A percentile compares a stretch with the other conserved stretches of the same genome.
Evolutionary conservation across 2,329 filamentous ascomycete genomes (phyloP).

Genomic region (Nemania serpens): DNA sequence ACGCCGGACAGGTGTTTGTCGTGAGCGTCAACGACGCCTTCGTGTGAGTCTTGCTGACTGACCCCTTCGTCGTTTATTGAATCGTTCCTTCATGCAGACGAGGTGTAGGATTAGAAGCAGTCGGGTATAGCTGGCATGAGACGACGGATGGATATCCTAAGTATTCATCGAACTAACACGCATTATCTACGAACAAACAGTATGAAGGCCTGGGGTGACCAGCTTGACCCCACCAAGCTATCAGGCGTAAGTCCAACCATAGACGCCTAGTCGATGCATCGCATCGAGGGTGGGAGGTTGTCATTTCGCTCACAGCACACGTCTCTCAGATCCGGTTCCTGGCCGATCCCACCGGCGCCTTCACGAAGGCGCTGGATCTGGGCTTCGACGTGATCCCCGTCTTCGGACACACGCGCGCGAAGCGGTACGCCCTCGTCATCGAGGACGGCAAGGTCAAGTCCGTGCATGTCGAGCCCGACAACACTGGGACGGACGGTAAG

Average conservation of each 20-base stretch:
- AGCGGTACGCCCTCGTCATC: slow-evolving; percentile 84
- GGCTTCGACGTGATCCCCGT: slow-evolving; percentile 78
- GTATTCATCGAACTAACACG: neutral
- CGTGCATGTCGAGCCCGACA: slow-evolving; percentile 84
- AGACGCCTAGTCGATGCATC: neutral
- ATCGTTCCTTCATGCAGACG: no score
- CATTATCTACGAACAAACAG: slow-evolving; percentile 48
- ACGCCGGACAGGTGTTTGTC: slow-evolving; percentile 84
- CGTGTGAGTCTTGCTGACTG: slow-evolving; percentile 66
- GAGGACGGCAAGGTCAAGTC: slow-evolving; percentile 85
- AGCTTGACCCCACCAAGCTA: slow-evolving; percentile 73
- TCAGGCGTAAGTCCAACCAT: slow-evolving; percentile 69
- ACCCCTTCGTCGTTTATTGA: neutral
- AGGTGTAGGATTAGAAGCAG: no score
- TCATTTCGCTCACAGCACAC: neutral
- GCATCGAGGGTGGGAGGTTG: neutral
- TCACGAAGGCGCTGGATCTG: slow-evolving; percentile 83
- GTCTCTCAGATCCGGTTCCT: slow-evolving; percentile 78
- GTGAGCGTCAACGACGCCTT: slow-evolving; percentile 94
- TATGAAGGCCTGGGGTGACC: slow-evolving; percentile 86
- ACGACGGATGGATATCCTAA: no score
- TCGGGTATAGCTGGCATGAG: no score
- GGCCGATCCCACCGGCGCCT: slow-evolving; percentile 76
- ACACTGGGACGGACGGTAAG: slow-evolving; percentile 78
- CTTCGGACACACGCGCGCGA: slow-evolving; percentile 82